A percentile compares a stretch with the other conserved stretches of the same genome.
These are phyloP conservation scores for Yamadazyma membranifaciens DNA, from an alignment of 1,139 yeast genomes.

Conservation along the genomic window DNA sequence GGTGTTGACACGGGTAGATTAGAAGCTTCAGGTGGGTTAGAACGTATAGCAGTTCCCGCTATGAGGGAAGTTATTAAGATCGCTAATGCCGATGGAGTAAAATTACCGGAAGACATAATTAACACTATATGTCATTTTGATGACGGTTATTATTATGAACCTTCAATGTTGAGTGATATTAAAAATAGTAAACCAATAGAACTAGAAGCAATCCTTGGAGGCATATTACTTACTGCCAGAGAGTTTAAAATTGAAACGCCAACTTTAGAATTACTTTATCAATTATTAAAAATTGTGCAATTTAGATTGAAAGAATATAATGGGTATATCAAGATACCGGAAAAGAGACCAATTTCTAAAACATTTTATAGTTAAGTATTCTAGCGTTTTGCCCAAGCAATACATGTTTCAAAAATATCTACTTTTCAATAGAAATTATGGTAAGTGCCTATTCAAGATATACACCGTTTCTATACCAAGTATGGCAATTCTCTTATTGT, in stretches of 20 bases:
- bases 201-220: slow-evolving; percentile 29
- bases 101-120: slow-evolving; percentile 6
- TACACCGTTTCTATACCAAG: too few relatives aligned
- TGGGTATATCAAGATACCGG: slow-evolving; percentile 11
- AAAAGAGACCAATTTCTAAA: slow-evolving; percentile 12
- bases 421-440: too few relatives aligned
- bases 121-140: slow-evolving; percentile 37
- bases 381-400: too few relatives aligned
- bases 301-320: slow-evolving; percentile 16
- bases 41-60: slow-evolving; percentile 43
- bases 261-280: slow-evolving; percentile 28
- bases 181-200: slow-evolving; percentile 29
- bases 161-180: slow-evolving; percentile 35
- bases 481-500: too few relatives aligned
- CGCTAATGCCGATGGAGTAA: slow-evolving; percentile 57
- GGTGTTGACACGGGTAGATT: slow-evolving; percentile 29
- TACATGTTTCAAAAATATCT: too few relatives aligned
- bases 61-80: slow-evolving; percentile 62
- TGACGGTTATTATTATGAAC: slow-evolving; percentile 51
- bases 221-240: slow-evolving; percentile 14
- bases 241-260: slow-evolving; percentile 19
- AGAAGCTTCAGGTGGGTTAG: slow-evolving; percentile 16
- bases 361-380: too few relatives aligned
- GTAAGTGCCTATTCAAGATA: too few relatives aligned
- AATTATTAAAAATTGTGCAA: slow-evolving; percentile 39